Evolutionary conservation across 2,329 filamentous ascomycete species (phyloP), one percentile per base, ranked within the genome.

Genomic region (Pestalotiopsis fici): DNA sequence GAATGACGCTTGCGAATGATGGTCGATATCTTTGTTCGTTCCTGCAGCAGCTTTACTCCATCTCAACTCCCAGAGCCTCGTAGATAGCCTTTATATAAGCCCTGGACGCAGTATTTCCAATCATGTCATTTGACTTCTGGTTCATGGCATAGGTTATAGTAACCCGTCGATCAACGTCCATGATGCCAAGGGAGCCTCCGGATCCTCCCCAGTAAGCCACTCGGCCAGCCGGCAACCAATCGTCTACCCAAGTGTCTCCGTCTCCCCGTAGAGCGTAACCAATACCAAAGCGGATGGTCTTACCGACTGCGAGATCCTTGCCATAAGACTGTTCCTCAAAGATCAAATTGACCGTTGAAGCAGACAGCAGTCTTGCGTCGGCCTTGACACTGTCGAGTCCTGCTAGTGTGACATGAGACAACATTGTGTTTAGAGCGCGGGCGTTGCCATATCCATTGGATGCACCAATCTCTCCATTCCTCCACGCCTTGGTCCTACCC

Each of bases 331-430:
- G 83, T 60, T 85, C 81, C 27, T 82, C 65, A 59, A 85, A 80
- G 64, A 86, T 82, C 39, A 80, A 70, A 6, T 84, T 79, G 6
- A 84, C 75, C 0, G 82, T 85, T 21, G 77, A 65, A 0, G 77
- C 75, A 0, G 80, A 81, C 3, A 87, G 70, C 50, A 83, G 73
- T 11, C 69, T 71, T 39, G 70, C 78, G 66, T 4, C 50, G 12
- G 54, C 39, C 5, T 35, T 13, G 18, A 12, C 23, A 9, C 54
- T 50, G 15, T 71, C 68, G 13, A 15, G 37, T 6, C 68, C 70
- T 0, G 69, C 73, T 3, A 74, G 86, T 67, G 93, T 97, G 56
- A 98, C n/a, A 18, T 54, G 37, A 6, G 81, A 81, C 7, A 83
- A 73, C 23, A 87, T 81, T 1, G 76, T 76, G 5, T 77, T 80